These are phyloP conservation scores for Pseudonitzschia multistriata DNA, from an alignment of 108 stramenopile genomes.

Conservation along the genomic window DNA sequence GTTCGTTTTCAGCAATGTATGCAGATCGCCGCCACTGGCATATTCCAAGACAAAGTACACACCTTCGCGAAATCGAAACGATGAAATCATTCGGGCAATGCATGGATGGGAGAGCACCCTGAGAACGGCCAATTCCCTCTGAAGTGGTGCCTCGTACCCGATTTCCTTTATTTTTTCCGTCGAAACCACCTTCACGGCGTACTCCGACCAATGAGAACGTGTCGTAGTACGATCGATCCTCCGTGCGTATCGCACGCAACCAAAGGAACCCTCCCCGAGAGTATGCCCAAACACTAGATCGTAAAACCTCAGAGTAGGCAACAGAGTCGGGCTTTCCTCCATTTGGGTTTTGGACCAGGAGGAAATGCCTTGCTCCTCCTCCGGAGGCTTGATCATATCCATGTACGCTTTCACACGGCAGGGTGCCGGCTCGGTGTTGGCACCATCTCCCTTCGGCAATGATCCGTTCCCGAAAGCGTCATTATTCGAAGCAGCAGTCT, in stretches of 20 bases:
- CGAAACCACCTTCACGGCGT: constrained; percentile 90
- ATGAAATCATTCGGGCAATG: constrained; percentile 87
- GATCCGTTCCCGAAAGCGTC: neutral
- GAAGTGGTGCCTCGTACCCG: constrained; percentile 81
- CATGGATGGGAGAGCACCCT: constrained; percentile 86
- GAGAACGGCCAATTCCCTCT: constrained; percentile 91
- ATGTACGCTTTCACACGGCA: constrained; percentile 40
- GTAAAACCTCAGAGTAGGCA: constrained; percentile 92
- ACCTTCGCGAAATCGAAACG: constrained; percentile 89
- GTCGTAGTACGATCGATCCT: constrained; percentile 76
- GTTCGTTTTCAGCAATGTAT: constrained; percentile 68
- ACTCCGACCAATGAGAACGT: constrained; percentile 91
- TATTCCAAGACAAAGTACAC: constrained; percentile 96
- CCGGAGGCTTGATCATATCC: constrained; percentile 56
- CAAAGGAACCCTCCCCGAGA: constrained; percentile 90
- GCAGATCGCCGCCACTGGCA: constrained; percentile 91
- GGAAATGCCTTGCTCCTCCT: constrained; percentile 54
- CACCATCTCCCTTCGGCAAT: neutral
- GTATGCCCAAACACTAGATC: constrained; percentile 96
- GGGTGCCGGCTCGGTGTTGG: neutral
- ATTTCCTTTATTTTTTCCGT: constrained; percentile 75
- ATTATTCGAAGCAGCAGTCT: neutral
- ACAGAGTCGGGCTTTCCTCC: constrained; percentile 75
- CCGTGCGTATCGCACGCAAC: constrained; percentile 85
- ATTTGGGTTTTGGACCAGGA: constrained; percentile 78